Evolutionary conservation across 768 basidiomycete species (phyloP), one percentile per base, ranked within the genome.

Genomic region (Sporobolomyces phaffii): DNA sequence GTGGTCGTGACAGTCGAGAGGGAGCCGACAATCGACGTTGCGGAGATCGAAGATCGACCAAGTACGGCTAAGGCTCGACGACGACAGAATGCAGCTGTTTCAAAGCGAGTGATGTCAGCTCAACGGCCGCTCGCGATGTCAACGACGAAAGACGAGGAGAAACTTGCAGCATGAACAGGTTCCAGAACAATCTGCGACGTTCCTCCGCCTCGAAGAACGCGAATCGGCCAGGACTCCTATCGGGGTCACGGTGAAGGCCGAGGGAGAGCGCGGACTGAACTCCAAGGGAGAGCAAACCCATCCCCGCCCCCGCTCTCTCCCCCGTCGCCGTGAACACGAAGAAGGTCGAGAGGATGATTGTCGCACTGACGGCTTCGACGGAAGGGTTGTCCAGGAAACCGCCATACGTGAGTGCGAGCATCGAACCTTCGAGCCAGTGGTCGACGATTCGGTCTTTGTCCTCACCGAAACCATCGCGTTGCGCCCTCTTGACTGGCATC

Each of bases 261-360:
- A 69, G 68, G 2, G 62, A 56, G 18, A 61, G 52, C 9, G 68
- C 68, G 47, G 57, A 60, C 51, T 60, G 58, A 3, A 69, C 68
- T 52, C 44, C 51, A 34, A 69, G 62, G 15, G 68, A 69, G 24
- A 69, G 62, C 3, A 69, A 47, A 22, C 68, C 68, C 65, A 67
- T 67, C 20, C 65, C 65, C 33, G 65, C 65, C n/a, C 65, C 65
- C 26, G 38, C 31, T 43, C 65, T 51, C 41, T 67, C 65, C 36
- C 65, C 65, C 3, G 65, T 67, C 31, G 65, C 53, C 24, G 56
- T 47, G 58, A 69, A 69, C 48, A 69, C 68, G 68, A 69, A 69
- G 59, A 60, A 69, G n/a, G 68, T 69, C 13, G 52, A 53, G 44
- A 69, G 45, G 20, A 69, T 52, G 59, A 60, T 36, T 5, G 47